Percentiles rank a stretch among this genome's conserved stretches.
These are phyloP conservation scores for Centella asiatica DNA, from an alignment of 129 eudicot genomes.

Conservation along the genomic window DNA sequence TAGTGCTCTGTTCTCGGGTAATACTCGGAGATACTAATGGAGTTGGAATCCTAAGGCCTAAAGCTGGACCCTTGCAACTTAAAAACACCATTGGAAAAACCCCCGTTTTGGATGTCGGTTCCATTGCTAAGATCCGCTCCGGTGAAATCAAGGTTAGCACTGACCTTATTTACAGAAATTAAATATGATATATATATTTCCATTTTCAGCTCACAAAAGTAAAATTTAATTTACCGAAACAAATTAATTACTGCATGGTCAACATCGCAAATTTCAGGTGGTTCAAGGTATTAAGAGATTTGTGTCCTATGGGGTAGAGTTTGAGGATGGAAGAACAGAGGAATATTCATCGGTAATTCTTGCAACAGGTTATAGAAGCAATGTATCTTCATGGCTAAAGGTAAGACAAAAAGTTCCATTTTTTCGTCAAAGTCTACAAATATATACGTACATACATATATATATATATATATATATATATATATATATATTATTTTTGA, in stretches of 20 bases:
- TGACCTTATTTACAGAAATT: not conserved
- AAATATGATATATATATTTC: not conserved
- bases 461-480: not conserved
- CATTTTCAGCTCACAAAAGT: not conserved
- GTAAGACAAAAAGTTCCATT: constrained; percentile 10
- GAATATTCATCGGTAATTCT: constrained; percentile 19
- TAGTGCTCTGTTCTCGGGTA: constrained; percentile 13
- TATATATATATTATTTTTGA: no score
- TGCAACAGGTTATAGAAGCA: constrained; percentile 29
- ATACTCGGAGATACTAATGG: constrained; percentile 27
- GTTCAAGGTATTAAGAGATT: constrained; percentile 22
- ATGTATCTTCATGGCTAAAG: constrained; percentile 37
- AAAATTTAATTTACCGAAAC: not conserved
- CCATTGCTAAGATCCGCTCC: constrained; percentile 27
- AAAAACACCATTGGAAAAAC: constrained; percentile 24
- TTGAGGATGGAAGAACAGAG: constrained; percentile 22
- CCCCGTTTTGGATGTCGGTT: constrained; percentile 35
- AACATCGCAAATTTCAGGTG: constrained; percentile 16
- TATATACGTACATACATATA: not conserved
- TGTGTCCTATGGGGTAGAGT: constrained; percentile 17
- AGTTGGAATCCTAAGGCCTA: constrained; percentile 30
- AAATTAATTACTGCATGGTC: not conserved
- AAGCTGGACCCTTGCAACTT: constrained; percentile 28
- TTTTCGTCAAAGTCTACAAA: no score
- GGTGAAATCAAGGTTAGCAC: constrained; percentile 32